Evolutionary conservation across 306 rosid genomes (phyloP).

Genomic region (Sesbania bispinosa): DNA sequence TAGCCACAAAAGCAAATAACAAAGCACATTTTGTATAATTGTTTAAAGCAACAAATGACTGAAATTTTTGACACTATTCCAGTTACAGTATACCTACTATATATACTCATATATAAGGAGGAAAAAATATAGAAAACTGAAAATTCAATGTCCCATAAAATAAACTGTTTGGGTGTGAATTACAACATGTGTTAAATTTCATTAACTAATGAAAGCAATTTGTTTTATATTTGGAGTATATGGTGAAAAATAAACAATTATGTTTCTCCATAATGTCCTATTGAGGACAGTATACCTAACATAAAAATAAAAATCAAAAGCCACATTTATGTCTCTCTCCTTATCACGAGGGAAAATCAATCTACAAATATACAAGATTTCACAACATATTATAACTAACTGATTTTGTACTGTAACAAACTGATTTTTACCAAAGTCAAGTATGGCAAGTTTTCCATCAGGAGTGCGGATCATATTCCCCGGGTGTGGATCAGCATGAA

Average conservation of each 20-base stretch:
- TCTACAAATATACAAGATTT: conserved; percentile 14
- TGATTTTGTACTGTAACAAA: too few relatives aligned
- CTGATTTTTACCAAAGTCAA: conserved; percentile 81
- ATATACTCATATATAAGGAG: not conserved
- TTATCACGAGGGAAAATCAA: conserved; percentile 5
- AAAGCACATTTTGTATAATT: conserved; percentile 11
- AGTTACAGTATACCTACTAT: not conserved
- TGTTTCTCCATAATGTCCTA: not conserved
- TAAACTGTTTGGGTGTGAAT: not conserved
- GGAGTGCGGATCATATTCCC: conserved; percentile 99
- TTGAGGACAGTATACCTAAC: conserved; percentile 7
- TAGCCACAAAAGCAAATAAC: conserved; percentile 9
- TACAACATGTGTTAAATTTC: not conserved
- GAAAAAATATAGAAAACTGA: not conserved
- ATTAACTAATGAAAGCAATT: not conserved
- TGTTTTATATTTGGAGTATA: not conserved
- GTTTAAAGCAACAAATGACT: conserved; percentile 13
- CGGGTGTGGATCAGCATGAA: conserved; percentile 99
- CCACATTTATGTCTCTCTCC: not conserved
- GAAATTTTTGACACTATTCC: not conserved
- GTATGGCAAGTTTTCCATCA: conserved; percentile 94
- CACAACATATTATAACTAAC: conserved; percentile 20
- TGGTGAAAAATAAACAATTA: not conserved
- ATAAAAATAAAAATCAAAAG: not conserved
- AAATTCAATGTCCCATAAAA: not conserved